A percentile compares a stretch with the other conserved stretches of the same genome.
Conservation (phyloP, 306 rosid species). For the Vicia faba region DNA sequence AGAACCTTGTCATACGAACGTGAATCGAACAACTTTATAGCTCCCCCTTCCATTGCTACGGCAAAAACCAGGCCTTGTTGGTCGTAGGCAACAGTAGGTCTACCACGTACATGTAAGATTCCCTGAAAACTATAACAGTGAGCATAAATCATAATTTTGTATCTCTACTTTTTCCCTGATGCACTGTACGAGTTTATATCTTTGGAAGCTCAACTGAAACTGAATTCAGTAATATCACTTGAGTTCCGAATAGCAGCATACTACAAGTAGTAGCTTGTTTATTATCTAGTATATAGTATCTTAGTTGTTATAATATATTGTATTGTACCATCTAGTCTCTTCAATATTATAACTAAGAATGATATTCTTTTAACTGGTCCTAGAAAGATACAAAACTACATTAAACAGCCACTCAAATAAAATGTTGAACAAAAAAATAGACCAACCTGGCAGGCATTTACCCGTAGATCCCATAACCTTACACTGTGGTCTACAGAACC, state of each 20-base stretch:
- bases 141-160: constrained; percentile 51
- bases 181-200: constrained; percentile 12
- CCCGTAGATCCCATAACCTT: constrained; percentile 98
- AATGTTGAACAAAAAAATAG: neutral
- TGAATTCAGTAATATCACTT: constrained; percentile 25
- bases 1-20: constrained; percentile 95
- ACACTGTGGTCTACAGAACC: constrained; percentile 92
- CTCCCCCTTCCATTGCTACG: constrained; percentile 99
- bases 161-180: neutral
- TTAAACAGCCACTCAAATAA: neutral
- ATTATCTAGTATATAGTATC: neutral
- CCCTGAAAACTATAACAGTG: constrained; percentile 69
- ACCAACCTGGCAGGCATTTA: constrained; percentile 95
- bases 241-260: constrained; percentile 15
- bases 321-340: neutral
- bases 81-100: constrained; percentile 96
- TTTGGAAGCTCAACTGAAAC: constrained; percentile 28
- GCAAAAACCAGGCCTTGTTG: constrained; percentile 99
- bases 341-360: constrained; percentile 17
- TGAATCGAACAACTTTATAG: constrained; percentile 91
- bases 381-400: constrained; percentile 5
- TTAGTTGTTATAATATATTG: neutral
- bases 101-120: constrained; percentile 84
- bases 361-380: constrained; percentile 5
- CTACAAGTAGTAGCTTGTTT: neutral